phyloP scores from a whole-genome alignment of 2,329 filamentous ascomycete species.

The Xylaria sp. region DNA sequence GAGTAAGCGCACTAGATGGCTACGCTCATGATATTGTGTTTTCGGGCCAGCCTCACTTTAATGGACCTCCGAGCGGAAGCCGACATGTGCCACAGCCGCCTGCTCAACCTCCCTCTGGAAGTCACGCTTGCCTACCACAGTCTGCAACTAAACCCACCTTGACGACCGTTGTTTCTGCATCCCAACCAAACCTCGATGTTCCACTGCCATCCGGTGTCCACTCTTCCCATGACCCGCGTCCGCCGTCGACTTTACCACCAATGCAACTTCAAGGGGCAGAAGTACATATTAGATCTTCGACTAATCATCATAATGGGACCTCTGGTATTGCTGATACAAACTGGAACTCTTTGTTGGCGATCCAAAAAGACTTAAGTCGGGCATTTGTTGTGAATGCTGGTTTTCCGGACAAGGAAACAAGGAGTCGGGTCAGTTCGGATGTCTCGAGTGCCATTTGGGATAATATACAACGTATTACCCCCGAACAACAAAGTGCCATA shows the following conservation, averaged over 20 bases:
- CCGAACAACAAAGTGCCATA: slow-evolving; percentile 22
- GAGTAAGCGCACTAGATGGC: not conserved
- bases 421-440: slow-evolving; percentile 23
- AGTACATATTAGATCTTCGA: slow-evolving; percentile 30
- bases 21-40: not conserved
- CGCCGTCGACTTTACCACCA: slow-evolving; percentile 10
- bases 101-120: not conserved
- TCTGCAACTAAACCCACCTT: not conserved
- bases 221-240: slow-evolving; percentile 3
- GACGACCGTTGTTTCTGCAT: not conserved
- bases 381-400: slow-evolving; percentile 26
- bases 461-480: slow-evolving; percentile 5
- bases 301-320: not conserved
- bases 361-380: slow-evolving; percentile 39
- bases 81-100: not conserved
- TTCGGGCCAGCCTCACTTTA: not conserved
- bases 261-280: slow-evolving; percentile 31
- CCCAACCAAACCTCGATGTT: not conserved
- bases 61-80: not conserved
- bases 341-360: slow-evolving; percentile 33
- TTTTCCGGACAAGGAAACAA: slow-evolving; percentile 22
- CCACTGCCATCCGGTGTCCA: not conserved
- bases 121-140: not conserved
- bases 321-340: not conserved
- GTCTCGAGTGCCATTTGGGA: slow-evolving; percentile 37